These are phyloP conservation scores for Fusarium sp. DNA, from an alignment of 2,329 filamentous ascomycete species.

Conservation along the genomic window DNA sequence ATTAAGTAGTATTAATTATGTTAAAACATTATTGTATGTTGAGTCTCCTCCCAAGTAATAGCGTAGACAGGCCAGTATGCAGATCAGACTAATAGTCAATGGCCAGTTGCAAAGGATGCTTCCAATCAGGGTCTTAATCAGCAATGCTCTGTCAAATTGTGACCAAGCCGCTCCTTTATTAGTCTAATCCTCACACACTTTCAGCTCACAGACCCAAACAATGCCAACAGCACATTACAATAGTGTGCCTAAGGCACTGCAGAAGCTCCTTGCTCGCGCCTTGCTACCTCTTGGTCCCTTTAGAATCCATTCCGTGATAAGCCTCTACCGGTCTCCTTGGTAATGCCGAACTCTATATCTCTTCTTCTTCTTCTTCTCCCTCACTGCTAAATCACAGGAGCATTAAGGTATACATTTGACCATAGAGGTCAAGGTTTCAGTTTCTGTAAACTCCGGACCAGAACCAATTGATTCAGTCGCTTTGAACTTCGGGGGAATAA, in stretches of 20 bases:
- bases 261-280: conserved; percentile 22
- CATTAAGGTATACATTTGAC: conserved; percentile 48
- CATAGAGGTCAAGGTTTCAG: conserved; percentile 40
- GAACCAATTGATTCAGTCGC: conserved; percentile 35
- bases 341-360: conserved; percentile 29
- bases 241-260: conserved; percentile 21
- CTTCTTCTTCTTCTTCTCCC: conserved; percentile 31
- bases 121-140: conserved; percentile 2
- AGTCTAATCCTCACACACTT: conserved; percentile 35
- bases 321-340: conserved; percentile 31
- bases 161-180: conserved; percentile 29
- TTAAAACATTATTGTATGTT: conserved; percentile 17
- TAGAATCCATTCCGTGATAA: conserved; percentile 22
- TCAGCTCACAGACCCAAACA: conserved; percentile 9
- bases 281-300: conserved; percentile 25
- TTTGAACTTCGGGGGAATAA: conserved; percentile 35
- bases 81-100: background rate
- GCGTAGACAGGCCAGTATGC: background rate
- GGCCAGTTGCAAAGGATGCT: background rate
- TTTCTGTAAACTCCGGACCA: conserved; percentile 45
- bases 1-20: conserved; percentile 25
- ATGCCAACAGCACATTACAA: conserved; percentile 24
- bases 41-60: background rate
- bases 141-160: conserved; percentile 16
- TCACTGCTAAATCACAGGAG: conserved; percentile 44